Evolutionary conservation across 768 basidiomycete genomes (phyloP).

Genomic region (Ephemerocybe angulata): DNA sequence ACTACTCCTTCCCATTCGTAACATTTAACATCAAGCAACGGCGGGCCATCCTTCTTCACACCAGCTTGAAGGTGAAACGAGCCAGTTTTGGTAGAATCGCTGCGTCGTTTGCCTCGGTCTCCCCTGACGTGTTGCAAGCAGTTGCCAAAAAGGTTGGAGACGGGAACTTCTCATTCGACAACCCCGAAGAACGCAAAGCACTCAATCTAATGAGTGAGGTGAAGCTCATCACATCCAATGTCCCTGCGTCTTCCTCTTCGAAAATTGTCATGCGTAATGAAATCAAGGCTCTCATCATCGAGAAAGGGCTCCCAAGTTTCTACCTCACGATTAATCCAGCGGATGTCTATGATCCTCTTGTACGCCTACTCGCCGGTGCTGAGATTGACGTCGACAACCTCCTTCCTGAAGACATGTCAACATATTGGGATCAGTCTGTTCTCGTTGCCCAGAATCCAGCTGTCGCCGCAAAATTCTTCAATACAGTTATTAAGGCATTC

Average conservation of each 20-base stretch:
- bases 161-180: constrained; percentile 17
- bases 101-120: constrained; percentile 18
- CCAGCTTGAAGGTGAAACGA: constrained; percentile 26
- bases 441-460: constrained; percentile 38
- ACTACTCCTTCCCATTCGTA: constrained; percentile 39
- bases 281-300: constrained; percentile 30
- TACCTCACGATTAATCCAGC: constrained; percentile 45
- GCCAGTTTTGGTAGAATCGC: constrained; percentile 24
- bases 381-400: constrained; percentile 35
- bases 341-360: constrained; percentile 38
- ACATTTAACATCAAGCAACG: constrained; percentile 41
- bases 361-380: constrained; percentile 34
- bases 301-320: constrained; percentile 36
- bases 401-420: constrained; percentile 20
- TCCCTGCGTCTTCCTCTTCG: constrained; percentile 29
- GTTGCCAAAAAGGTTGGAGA: constrained; percentile 21
- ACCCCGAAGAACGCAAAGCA: constrained; percentile 27
- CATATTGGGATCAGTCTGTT: constrained; percentile 28
- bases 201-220: constrained; percentile 19
- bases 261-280: constrained; percentile 32
- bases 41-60: constrained; percentile 25
- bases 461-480: constrained; percentile 39
- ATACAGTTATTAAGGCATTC: constrained; percentile 36
- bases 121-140: constrained; percentile 18
- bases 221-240: constrained; percentile 11